Evolutionary conservation across 2,329 filamentous ascomycete species (phyloP).

Genomic region (Verticillium albo-atrum): DNA sequence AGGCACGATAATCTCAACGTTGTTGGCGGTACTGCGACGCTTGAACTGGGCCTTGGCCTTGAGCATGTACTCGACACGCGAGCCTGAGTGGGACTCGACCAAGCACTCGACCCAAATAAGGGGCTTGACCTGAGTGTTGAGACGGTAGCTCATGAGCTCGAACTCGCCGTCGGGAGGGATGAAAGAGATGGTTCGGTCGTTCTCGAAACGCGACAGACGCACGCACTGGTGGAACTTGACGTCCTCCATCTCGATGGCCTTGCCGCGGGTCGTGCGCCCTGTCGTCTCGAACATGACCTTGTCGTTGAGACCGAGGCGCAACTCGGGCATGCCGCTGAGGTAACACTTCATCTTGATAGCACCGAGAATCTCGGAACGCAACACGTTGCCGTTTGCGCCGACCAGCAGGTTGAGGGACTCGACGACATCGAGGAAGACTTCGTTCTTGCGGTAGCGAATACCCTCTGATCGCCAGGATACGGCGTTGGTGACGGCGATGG

Average conservation of each 20-base stretch:
- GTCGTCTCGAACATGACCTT: constrained; percentile 99
- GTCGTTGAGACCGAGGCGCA: constrained; percentile 92
- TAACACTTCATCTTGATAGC: constrained; percentile 99
- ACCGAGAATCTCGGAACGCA: constrained; percentile 93
- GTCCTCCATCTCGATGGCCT: constrained; percentile 99
- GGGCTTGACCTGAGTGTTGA: constrained; percentile 98
- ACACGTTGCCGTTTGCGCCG: constrained; percentile 87
- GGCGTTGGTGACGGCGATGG: constrained; percentile 96
- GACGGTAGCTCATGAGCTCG: constrained; percentile 97
- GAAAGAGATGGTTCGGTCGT: constrained; percentile 97
- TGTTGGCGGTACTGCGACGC: constrained; percentile 94
- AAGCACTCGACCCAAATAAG: constrained; percentile 98
- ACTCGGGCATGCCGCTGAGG: constrained; percentile 93
- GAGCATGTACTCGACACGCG: constrained; percentile 97
- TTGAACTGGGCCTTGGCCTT: constrained; percentile 99
- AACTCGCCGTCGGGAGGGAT: constrained; percentile 98
- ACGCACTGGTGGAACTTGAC: constrained; percentile 99
- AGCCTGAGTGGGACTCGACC: constrained; percentile 92
- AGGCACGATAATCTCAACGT: constrained; percentile 95
- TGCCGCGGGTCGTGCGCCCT: constrained; percentile 86
- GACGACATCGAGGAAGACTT: constrained; percentile 96
- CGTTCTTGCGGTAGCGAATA: constrained; percentile 97
- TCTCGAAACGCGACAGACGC: constrained; percentile 91
- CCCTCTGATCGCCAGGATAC: constrained; percentile 98
- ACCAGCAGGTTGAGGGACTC: constrained; percentile 96